Evolutionary conservation across 139 green algal genomes (phyloP).

Genomic region (Chlorella sorokiniana): DNA sequence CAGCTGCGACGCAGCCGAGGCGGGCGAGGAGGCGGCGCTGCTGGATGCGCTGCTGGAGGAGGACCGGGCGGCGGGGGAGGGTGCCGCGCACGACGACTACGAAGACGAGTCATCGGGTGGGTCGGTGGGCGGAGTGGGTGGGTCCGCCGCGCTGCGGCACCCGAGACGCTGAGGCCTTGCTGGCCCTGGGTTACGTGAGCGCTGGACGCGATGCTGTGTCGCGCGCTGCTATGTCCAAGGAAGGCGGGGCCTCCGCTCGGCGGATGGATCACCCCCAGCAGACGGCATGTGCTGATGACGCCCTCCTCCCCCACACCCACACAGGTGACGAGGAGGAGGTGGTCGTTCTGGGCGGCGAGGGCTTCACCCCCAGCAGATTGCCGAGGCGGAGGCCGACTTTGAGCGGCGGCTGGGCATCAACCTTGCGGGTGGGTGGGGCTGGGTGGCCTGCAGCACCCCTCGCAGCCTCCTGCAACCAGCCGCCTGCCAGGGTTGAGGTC

Average conservation of each 20-base stretch:
- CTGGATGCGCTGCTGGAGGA: constrained; percentile 40
- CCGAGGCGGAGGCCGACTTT: constrained; percentile 69
- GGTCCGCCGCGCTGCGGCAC: neutral
- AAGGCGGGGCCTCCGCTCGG: no score
- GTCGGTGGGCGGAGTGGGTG: neutral
- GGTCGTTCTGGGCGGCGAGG: constrained; percentile 68
- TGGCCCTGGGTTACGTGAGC: no score
- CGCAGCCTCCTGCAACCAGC: no score
- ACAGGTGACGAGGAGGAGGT: constrained; percentile 61
- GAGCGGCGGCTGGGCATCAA: constrained; percentile 33
- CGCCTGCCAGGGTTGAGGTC: no score
- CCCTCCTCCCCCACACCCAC: neutral
- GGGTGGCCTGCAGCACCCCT: no score
- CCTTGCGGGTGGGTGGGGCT: constrained; percentile 1
- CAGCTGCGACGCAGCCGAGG: constrained; percentile 32
- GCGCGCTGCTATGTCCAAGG: no score
- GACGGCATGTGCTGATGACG: neutral
- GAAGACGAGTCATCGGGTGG: constrained; percentile 29
- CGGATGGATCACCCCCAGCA: no score
- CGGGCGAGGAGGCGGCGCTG: constrained; percentile 27
- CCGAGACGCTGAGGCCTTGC: no score
- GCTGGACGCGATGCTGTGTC: no score
- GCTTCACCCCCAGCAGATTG: constrained; percentile 76
- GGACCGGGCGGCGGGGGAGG: constrained; percentile 29
- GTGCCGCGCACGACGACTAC: constrained; percentile 42